Base-by-base conservation (phyloP, 2,329 filamentous ascomycete genomes). In the Sporothrix globosa region DNA sequence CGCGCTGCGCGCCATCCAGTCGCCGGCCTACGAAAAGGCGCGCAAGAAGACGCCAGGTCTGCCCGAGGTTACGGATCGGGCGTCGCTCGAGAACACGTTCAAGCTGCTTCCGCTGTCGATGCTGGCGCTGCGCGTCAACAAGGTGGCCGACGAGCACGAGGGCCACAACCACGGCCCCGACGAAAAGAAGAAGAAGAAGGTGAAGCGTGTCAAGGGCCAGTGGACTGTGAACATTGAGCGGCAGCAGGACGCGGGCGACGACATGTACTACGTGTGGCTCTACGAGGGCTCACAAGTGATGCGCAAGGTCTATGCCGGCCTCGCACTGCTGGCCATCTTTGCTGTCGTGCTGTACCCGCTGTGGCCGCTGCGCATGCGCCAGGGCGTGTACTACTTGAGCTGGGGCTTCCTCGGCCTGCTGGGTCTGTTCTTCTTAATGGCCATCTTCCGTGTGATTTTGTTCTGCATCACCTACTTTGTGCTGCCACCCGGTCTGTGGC, bases 211-310 rank as follows among this genome's bases (percentile, higher is more conserved):
- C 78, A 99, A 99, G 86, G 96, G 96, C 34, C 88, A 96, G 41
- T 99, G 96, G 96, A 97, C 90, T 3, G 96, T 99, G 73, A 91
- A 90, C 78, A 95, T 99, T 75, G 94, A 97, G 81, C 93, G 95
- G 76, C 95, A 99, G 81, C 96, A 99, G 81, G 95, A 98, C 77
- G 91, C 90, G 70, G 83, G 83, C 65, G 92, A 96, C 70, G 92
- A 95, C 52, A 89, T 96, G 85, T 95, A 99, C 84, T 99, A 98
- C 79, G 91, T 95, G 72, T 99, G 95, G 93, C 84, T 99, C 69
- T 98, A 94, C 80, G 96, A 99, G 78, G 95, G 95, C 21, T 90
- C 92, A 70, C 95, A 98, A 82, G 88, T 95, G 84, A 97, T 93
- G 86, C 92, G 92, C 82, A 96, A 97, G 83, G 85, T 97, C 50